A percentile compares a stretch with the other conserved stretches of the same genome.
phyloP scores from a whole-genome alignment of 495 filamentous ascomycete genomes.

The Neurospora cerealis region DNA sequence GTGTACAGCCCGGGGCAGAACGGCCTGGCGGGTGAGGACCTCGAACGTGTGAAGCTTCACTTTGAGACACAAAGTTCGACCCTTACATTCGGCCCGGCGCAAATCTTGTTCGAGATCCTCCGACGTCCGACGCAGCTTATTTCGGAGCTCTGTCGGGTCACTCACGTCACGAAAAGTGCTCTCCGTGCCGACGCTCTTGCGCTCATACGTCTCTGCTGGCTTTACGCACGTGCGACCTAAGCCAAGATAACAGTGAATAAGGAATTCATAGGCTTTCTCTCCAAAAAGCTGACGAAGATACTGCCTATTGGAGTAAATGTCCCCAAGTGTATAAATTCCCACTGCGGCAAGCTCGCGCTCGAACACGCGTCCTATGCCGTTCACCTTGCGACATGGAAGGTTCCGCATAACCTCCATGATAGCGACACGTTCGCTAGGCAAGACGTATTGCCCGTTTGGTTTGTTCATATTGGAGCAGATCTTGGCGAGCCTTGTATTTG shows the following conservation, averaged over 20 bases:
- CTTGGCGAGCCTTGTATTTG: conserved; percentile 89
- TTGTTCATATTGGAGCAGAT: conserved; percentile 93
- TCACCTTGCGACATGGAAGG: conserved; percentile 80
- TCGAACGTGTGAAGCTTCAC: conserved; percentile 93
- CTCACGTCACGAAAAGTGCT: conserved; percentile 79
- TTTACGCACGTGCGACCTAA: conserved; percentile 81
- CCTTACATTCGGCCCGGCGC: conserved; percentile 68
- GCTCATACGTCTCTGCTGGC: conserved; percentile 80
- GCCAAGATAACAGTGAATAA: conserved; percentile 76
- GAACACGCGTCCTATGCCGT: conserved; percentile 86
- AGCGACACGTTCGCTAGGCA: conserved; percentile 57
- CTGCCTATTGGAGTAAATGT: conserved; percentile 69
- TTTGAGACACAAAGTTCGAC: conserved; percentile 82
- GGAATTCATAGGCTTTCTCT: conserved; percentile 80
- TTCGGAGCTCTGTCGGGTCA: conserved; percentile 54
- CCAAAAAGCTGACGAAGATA: conserved; percentile 70
- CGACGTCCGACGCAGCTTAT: conserved; percentile 68
- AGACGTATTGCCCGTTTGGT: conserved; percentile 81
- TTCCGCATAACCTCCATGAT: conserved; percentile 80
- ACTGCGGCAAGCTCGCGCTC: conserved; percentile 86
- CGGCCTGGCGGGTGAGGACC: conserved; percentile 72
- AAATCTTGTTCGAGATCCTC: conserved; percentile 88
- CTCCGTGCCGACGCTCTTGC: conserved; percentile 92
- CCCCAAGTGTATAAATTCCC: conserved; percentile 80
- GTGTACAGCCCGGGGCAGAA: conserved; percentile 60